Conservation (phyloP, 139 green algal species). For the Auxenochlorella pyrenoidosa region DNA sequence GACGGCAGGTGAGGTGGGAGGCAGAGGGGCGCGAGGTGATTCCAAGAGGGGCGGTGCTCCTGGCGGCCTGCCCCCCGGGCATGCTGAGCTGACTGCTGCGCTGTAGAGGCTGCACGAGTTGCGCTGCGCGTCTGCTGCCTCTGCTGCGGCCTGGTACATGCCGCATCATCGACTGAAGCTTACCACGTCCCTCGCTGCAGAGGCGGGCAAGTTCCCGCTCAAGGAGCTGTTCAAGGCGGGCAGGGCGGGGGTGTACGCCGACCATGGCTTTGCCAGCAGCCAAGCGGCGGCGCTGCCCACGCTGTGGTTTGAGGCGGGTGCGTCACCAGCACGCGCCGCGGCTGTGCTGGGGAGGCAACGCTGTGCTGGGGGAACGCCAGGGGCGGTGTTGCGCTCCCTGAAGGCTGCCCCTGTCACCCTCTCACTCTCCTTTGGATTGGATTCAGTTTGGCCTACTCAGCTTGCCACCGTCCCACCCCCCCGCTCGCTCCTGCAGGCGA, state of each 20-base stretch:
- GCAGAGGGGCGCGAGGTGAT: not conserved
- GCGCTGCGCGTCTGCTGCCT: too few species aligned
- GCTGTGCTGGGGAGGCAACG: too few species aligned
- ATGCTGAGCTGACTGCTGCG: too few species aligned
- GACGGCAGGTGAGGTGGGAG: not conserved
- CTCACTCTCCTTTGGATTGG: too few species aligned
- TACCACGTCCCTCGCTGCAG: not conserved
- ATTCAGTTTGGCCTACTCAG: too few species aligned
- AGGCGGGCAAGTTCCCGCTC: slow-evolving; percentile 29
- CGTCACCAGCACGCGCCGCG: not conserved
- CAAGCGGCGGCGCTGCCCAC: slow-evolving; percentile 12
- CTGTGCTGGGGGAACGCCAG: too few species aligned
- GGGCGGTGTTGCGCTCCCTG: not conserved
- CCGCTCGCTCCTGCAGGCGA: not conserved
- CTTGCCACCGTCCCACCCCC: not conserved
- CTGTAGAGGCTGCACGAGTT: too few species aligned
- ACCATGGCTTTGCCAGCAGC: slow-evolving; percentile 27
- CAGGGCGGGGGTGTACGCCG: not conserved
- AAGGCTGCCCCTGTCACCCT: too few species aligned
- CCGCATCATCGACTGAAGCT: not conserved
- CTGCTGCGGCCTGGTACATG: not conserved
- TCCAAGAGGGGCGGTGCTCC: too few species aligned
- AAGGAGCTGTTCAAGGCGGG: not conserved
- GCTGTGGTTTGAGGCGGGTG: slow-evolving; percentile 33
- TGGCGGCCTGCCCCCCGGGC: too few species aligned